Evolutionary conservation across 2,329 filamentous ascomycete genomes (phyloP).

Genomic region (Aspergillus aculeatus): DNA sequence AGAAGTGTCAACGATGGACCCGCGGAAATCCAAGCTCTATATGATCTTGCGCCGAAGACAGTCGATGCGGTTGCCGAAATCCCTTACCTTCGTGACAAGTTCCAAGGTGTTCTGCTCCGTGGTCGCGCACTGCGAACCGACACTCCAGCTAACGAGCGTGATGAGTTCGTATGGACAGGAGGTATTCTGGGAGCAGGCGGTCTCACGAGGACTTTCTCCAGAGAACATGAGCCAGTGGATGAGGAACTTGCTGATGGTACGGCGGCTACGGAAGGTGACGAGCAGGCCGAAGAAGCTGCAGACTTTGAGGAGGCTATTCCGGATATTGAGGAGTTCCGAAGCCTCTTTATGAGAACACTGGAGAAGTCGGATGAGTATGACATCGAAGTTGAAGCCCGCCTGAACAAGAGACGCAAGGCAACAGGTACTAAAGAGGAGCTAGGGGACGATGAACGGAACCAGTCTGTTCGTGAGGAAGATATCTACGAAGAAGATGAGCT

Average conservation of each 20-base stretch:
- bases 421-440: conserved; percentile 21
- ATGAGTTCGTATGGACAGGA: conserved; percentile 36
- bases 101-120: conserved; percentile 43
- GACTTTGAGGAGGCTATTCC: not conserved
- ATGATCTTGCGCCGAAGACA: conserved; percentile 36
- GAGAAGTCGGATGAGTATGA: conserved; percentile 27
- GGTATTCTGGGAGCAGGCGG: conserved; percentile 33
- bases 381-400: conserved; percentile 25
- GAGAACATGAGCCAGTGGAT: conserved; percentile 3
- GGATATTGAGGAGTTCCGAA: conserved; percentile 1
- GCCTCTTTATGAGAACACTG: conserved; percentile 15
- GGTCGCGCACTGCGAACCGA: conserved; percentile 28
- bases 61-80: conserved; percentile 37
- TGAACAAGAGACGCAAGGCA: conserved; percentile 16
- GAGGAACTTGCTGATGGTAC: not conserved
- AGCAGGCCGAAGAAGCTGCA: not conserved
- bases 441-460: conserved; percentile 14
- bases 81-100: conserved; percentile 41
- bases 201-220: conserved; percentile 13
- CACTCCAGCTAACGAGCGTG: conserved; percentile 9
- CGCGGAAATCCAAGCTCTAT: conserved; percentile 28
- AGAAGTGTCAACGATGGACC: conserved; percentile 36
- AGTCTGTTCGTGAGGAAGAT: not conserved
- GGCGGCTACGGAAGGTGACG: not conserved
- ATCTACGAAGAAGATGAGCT: not conserved